Evolutionary conservation across 2,329 filamentous ascomycete species (phyloP).

Genomic region (Cladophialophora chaetospira): DNA sequence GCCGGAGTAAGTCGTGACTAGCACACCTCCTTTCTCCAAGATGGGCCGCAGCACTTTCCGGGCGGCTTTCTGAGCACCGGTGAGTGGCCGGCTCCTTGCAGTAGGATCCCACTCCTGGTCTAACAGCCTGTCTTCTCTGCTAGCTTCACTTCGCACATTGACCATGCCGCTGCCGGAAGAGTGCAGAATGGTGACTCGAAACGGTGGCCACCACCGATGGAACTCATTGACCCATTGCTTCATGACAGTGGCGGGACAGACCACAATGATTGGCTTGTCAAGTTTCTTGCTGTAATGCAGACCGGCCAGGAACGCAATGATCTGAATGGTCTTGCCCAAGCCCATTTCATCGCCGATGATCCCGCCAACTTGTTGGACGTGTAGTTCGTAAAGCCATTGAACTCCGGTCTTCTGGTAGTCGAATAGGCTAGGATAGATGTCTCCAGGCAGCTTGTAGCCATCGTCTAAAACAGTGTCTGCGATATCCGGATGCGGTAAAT

Average conservation of each 20-base stretch:
- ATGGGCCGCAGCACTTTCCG: conserved; percentile 81
- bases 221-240: conserved; percentile 99
- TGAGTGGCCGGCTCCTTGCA: conserved; percentile 42
- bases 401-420: conserved; percentile 97
- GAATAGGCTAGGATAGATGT: conserved; percentile 89
- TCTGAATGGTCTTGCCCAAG: conserved; percentile 87
- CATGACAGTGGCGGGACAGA: conserved; percentile 91
- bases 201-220: conserved; percentile 98
- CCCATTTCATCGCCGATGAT: conserved; percentile 99
- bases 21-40: conserved; percentile 79
- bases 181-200: conserved; percentile 92
- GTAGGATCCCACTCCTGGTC: conserved; percentile 56
- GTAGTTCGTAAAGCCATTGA: conserved; percentile 92
- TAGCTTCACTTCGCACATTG: conserved; percentile 65
- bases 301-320: conserved; percentile 81
- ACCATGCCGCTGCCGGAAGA: conserved; percentile 96
- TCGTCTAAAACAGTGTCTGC: conserved; percentile 75
- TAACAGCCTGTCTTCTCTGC: conserved; percentile 64
- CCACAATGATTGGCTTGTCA: conserved; percentile 81
- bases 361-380: conserved; percentile 84
- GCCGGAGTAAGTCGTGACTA: conserved; percentile 94
- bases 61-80: conserved; percentile 68
- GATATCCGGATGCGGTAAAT: conserved; percentile 80
- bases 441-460: conserved; percentile 79
- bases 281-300: conserved; percentile 89